Evolutionary conservation across 2,329 filamentous ascomycete genomes (phyloP), one percentile per base, ranked within the genome.

Genomic region (Lasiodiplodia sp.): DNA sequence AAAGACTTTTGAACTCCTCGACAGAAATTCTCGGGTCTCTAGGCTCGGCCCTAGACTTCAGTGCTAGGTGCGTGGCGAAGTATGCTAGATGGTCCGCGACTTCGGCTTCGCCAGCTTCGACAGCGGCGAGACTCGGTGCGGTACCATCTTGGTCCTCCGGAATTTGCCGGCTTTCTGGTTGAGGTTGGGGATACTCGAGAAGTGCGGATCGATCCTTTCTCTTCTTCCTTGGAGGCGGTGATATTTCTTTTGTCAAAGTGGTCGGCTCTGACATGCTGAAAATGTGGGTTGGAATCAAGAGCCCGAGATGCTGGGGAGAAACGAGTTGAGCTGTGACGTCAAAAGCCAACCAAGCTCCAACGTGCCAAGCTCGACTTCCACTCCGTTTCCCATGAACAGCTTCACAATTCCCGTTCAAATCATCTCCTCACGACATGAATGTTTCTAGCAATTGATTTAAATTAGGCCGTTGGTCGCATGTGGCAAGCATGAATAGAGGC

Each of bases 21-120:
- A 86, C 81, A 1, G 77, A 71, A 3, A 87, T 73, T 21, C 78
- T 78, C 23, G 80, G 78, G 3, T 67, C 62, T 12, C 67, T 28
- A 4, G 71, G 7, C 10, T 68, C 66, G 12, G 75, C 68, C 28
- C 73, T 71, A 14, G 76, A 75, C 3, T 76, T 75, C 51, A 74
- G 70, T 21, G 74, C 72, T 2, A 87, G 76, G 56, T 81, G 81
- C 8, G 77, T 71, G 28, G 80, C 80, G 73, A 87, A 85, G 71
- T 84, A 84, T 2, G 75, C 73, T 2, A 87, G 76, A 70, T 86
- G 84, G 66, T 87, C 79, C 5, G 77, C 73, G n/a, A 87, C 79
- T 49, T 79, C 72, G 6, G 81, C 77, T 71, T 83, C 72, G 10
- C 85, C 86, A 47, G 86, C 84, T 78, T 88, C 85, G 4, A 88